Conservation (phyloP, 176 grass and related monocot species). For the Areca catechu region DNA sequence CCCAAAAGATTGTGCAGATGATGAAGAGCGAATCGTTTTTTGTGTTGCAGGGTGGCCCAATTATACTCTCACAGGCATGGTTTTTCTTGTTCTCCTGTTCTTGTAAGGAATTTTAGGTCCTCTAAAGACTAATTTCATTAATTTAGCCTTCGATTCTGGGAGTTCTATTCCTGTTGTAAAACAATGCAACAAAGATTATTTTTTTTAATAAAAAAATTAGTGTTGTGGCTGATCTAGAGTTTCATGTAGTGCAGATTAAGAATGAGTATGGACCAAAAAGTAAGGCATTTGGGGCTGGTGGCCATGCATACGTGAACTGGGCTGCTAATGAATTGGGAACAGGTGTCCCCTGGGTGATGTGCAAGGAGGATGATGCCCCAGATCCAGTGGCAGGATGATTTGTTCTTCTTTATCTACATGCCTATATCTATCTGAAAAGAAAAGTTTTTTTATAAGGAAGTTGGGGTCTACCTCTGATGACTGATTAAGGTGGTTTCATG, state of each 20-base stretch:
- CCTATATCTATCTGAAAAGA: too few species aligned
- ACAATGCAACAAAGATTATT: not conserved
- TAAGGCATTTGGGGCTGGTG: slow-evolving; percentile 65
- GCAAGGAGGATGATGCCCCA: too few species aligned
- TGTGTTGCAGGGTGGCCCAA: slow-evolving; percentile 91
- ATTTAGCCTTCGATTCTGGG: too few species aligned
- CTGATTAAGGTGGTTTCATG: too few species aligned
- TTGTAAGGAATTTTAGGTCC: not conserved
- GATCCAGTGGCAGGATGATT: too few species aligned
- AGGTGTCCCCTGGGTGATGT: slow-evolving; percentile 96
- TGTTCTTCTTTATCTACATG: slow-evolving; percentile 6
- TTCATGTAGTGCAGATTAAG: slow-evolving; percentile 55
- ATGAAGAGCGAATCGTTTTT: slow-evolving; percentile 86
- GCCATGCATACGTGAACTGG: slow-evolving; percentile 80
- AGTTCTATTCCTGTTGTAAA: too few species aligned
- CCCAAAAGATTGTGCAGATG: slow-evolving; percentile 77
- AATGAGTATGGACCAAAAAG: slow-evolving; percentile 95
- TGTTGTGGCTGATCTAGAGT: too few species aligned
- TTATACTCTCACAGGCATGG: slow-evolving; percentile 95
- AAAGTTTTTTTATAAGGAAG: too few species aligned
- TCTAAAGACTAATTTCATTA: slow-evolving; percentile 1
- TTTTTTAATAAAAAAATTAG: not conserved
- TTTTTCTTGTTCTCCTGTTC: not conserved
- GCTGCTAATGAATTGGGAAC: slow-evolving; percentile 68
- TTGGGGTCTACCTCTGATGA: too few species aligned